phyloP scores from a whole-genome alignment of 78 protist species.

The Cavenderia fasciculata region DNA sequence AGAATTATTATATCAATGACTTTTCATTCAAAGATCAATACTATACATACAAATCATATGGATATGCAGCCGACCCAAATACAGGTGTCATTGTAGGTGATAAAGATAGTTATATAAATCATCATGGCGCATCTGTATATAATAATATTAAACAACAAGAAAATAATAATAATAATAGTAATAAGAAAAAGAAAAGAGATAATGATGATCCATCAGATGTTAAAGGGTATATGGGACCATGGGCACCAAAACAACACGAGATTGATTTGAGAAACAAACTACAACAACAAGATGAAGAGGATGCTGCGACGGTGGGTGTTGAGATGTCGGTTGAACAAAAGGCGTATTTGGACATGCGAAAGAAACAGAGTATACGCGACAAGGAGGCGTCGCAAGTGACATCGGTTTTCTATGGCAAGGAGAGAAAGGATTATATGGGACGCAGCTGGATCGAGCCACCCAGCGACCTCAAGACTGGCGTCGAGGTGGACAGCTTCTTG shows the following conservation, averaged over 20 bases:
- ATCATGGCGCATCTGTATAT: not conserved
- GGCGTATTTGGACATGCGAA: conserved; percentile 8
- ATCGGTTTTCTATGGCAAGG: conserved; percentile 20
- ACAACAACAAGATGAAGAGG: not conserved
- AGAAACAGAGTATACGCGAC: conserved; percentile 10
- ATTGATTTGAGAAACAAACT: not conserved
- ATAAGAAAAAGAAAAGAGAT: conserved; percentile 16
- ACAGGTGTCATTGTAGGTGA: conserved; percentile 1
- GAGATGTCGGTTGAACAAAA: not conserved
- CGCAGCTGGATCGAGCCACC: conserved; percentile 74
- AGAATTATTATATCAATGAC: conserved; percentile 21
- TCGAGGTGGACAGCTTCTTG: conserved; percentile 20
- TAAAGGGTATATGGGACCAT: conserved; percentile 72
- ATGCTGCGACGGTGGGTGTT: not conserved
- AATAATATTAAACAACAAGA: not conserved
- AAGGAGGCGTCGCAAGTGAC: not conserved
- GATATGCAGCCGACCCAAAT: conserved; percentile 24
- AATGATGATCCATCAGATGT: conserved; percentile 64
- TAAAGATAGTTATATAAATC: not conserved
- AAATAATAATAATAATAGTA: not conserved
- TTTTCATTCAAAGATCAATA: conserved; percentile 54
- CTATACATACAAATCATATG: conserved; percentile 14
- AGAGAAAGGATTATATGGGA: conserved; percentile 74
- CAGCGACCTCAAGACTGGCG: conserved; percentile 16
- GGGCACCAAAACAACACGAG: conserved; percentile 54